Base-by-base conservation (phyloP, 1,284 basidiomycete genomes). In the Melampsora abietis-canadensis region DNA sequence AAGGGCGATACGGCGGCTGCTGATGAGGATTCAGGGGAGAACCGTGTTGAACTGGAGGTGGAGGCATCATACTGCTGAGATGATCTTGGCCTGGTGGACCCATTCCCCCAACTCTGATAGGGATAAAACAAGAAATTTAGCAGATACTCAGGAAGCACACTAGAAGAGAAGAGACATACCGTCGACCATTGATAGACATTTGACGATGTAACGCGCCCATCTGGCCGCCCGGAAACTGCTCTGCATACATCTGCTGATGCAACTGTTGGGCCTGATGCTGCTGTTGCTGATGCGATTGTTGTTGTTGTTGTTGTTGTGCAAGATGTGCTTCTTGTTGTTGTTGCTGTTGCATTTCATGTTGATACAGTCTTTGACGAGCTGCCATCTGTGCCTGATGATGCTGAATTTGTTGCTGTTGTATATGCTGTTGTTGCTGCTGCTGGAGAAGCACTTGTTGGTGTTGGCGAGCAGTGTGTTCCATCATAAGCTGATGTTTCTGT, bases 181-280 rank as follows among this genome's bases (percentile, higher is more conserved):
- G 69, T 65, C 69, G 62, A 37, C 31, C 69, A 40, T 73, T 73
- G 27, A 73, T 37, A 24, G 63, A 51, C 21, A 65, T 65, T 37
- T 64, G 63, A 12, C 69, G 61, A 19, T 73, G 69, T 31, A 54
- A 8, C 27, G 60, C 60, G 19, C 34, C 34, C 34, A 73, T 44
- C 64, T 73, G 69, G n/a, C 54, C 69, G 30, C 54, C 48, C 44
- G 64, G 72, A n/a, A 46, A 48, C 19, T 64, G 72, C 40, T 74
- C 62, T 1, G 54, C 54, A 60, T 74, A 63, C 51, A 66, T 44
- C 27, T 74, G 72, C 48, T 66, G 64, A 60, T 59, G 63, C 40
- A 66, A 37, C 34, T 59, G 70, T 37, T 73, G 70, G 4, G 17
- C 24, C 14, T 54, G 70, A 37, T 74, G 72, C 17, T 74, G 72